Conservation (phyloP, 2,329 filamentous ascomycete species). For the Paracamarosporium sp. region DNA sequence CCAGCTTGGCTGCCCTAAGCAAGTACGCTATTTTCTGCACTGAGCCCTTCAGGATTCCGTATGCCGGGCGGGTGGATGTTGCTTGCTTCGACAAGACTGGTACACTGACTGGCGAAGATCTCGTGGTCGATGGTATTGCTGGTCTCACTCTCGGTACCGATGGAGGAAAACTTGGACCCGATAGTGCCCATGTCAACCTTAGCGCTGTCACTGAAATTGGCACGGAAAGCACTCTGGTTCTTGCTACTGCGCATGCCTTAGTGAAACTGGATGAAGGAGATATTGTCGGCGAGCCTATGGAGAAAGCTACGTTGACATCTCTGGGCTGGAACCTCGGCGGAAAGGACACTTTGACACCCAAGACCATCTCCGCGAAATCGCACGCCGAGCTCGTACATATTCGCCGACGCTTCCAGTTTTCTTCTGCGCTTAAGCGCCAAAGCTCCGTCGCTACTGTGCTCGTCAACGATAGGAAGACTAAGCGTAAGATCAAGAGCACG, state of each 20-base stretch:
- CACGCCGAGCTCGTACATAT: constrained; percentile 82
- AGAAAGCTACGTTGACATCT: constrained; percentile 89
- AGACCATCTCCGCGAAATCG: constrained; percentile 59
- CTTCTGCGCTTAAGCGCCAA: constrained; percentile 92
- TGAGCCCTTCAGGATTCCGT: constrained; percentile 97
- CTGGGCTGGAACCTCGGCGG: constrained; percentile 92
- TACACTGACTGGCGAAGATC: constrained; percentile 92
- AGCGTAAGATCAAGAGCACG: constrained; percentile 79
- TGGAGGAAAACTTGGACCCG: constrained; percentile 71
- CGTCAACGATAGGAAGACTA: constrained; percentile 72
- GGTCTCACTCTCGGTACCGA: constrained; percentile 77
- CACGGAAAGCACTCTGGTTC: constrained; percentile 86
- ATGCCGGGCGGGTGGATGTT: constrained; percentile 91
- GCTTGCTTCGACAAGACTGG: constrained; percentile 99
- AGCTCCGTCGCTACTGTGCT: constrained; percentile 89
- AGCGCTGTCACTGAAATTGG: constrained; percentile 73
- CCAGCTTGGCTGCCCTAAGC: constrained; percentile 90
- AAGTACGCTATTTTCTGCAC: constrained; percentile 98
- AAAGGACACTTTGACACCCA: constrained; percentile 82
- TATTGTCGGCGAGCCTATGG: constrained; percentile 97
- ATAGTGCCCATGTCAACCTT: constrained; percentile 84
- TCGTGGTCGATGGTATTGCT: constrained; percentile 96
- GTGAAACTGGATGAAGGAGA: constrained; percentile 97
- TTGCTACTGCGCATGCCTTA: constrained; percentile 92
- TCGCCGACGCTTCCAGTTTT: constrained; percentile 97